phyloP scores from a whole-genome alignment of 257 asterid genomes.

The Nemophila menziesii region DNA sequence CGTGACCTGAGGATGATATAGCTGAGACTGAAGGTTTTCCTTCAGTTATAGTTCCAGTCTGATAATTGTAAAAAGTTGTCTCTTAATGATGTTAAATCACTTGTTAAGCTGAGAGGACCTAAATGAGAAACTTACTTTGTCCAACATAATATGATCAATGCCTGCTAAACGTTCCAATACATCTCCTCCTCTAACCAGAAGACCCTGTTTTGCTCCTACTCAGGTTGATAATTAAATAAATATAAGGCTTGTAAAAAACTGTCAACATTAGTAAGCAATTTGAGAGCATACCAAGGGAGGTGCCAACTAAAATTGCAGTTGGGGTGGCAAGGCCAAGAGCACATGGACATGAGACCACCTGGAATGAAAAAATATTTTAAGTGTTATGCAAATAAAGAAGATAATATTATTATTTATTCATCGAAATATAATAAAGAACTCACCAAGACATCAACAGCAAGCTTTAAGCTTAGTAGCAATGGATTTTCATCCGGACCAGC shows the following conservation, averaged over 20 bases:
- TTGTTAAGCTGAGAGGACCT: slow-evolving; percentile 5
- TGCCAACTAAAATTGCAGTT: slow-evolving; percentile 94
- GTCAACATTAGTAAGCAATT: not conserved
- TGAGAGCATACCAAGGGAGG: slow-evolving; percentile 71
- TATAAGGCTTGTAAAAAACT: not conserved
- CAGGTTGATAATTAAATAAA: slow-evolving; percentile 11
- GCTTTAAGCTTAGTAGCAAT: slow-evolving; percentile 86
- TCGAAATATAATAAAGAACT: slow-evolving; percentile 25
- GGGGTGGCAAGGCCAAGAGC: slow-evolving; percentile 99
- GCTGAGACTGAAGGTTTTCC: slow-evolving; percentile 87
- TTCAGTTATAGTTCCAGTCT: slow-evolving; percentile 98
- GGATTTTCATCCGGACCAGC: slow-evolving; percentile 98
- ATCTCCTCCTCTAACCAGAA: slow-evolving; percentile 94
- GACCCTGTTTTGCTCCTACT: slow-evolving; percentile 91
- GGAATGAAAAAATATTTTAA: slow-evolving; percentile 15
- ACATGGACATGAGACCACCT: slow-evolving; percentile 98
- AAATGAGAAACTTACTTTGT: slow-evolving; percentile 42
- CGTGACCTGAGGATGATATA: slow-evolving; percentile 42
- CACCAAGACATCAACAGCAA: slow-evolving; percentile 94
- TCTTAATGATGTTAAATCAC: not conserved
- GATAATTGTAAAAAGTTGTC: slow-evolving; percentile 16
- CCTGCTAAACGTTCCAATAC: slow-evolving; percentile 86
- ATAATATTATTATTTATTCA: slow-evolving; percentile 8
- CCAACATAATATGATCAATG: slow-evolving; percentile 61
- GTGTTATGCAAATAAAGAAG: slow-evolving; percentile 5